Evolutionary conservation across 2,329 filamentous ascomycete species (phyloP), one percentile per base, ranked within the genome.

Genomic region (Penicillium aurantiogriseum): DNA sequence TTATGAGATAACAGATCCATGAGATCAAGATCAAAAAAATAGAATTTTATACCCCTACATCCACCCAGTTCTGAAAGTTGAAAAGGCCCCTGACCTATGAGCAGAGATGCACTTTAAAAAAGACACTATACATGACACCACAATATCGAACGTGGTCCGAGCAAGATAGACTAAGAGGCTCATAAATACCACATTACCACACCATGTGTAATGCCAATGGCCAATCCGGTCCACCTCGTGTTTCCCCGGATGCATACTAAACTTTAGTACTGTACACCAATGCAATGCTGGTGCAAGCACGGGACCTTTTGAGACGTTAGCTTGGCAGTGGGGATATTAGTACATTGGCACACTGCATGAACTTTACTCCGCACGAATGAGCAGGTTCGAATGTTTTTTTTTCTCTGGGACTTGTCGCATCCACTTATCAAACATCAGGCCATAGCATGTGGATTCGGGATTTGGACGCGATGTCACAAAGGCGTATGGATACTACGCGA

Each of bases 1-100:
- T 59, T 40, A 58, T 42, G 58, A 60, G 46, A 47, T 49, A 51
- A 40, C 49, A 40, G 49, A 40, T 52, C 42, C 11, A 54, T 54
- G 47, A 51, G 47, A 45, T 42, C 13, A 33, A 54, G 38, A 51
- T 23, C 38, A 39, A 50, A 42, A 42, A 50, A 51, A 40, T 54
- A 51, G 39, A 48, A 52, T 36, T 53, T 33, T 38, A 51, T 54
- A 60, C 57, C 61, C 61, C 52, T 61, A 43, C 42, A 42, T 56
- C 40, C 35, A 36, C 48, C 35, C 47, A 25, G 19, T 45, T 39
- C 23, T 43, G 48, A 48, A 25, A 27, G 19, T n/a, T 47, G 31
- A 23, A 23, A 27, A 19, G 15, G 21, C 4, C 23, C 38, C 38
- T 15, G 6, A 7, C 13, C 31, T 43, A 10, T 3, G 31, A 42